Evolutionary conservation across 1,139 yeast species (phyloP), one percentile per base, ranked within the genome.

Genomic region (Trichomonascaceae sp.): DNA sequence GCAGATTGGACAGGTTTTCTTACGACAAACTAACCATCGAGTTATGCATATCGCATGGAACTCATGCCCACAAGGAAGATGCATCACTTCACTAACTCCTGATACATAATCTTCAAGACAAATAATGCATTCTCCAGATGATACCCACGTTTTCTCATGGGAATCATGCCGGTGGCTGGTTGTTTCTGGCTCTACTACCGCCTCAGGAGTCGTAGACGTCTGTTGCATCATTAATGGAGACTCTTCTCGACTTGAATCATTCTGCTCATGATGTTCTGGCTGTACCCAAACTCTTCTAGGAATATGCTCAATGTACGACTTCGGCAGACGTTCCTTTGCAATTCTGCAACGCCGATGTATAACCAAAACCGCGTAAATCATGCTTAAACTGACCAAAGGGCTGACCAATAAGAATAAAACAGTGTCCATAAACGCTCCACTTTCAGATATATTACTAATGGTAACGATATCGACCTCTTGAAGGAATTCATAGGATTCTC

Each of bases 1-100:
- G 61, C 73, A 70, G 30, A 70, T 70, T 17, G 73, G 73, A 53
- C 73, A 70, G 3, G 71, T 69, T 58, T 67, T 66, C 57, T 70
- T 68, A 30, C 70, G 66, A 43, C 61, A 61, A 5, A 71, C 61
- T 7, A 73, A 66, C 78, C 78, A 74, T 32, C 68, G 67, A 13
- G 72, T 63, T 24, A 74, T 70, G 59, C 78, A 74, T 15, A 62
- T 66, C 7, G 64, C 65, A 57, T 75, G 79, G 62, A 72, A 75
- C 59, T 74, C 77, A 59, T 75, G 79, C 10, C 68, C 68, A 56
- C 78, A 74, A 1, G 78, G 79, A 39, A 74, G 62, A 36, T 66
- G 63, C 74, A 73, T 66, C 32, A 74, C 70, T 44, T 59, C 62
- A 32, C 68, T 60, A 43, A 62, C 66, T 9, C 71, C 72, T 10